Percentiles rank a stretch among this genome's conserved stretches.
Conservation (phyloP, 768 basidiomycete species). For the Amanita polypyramis region DNA sequence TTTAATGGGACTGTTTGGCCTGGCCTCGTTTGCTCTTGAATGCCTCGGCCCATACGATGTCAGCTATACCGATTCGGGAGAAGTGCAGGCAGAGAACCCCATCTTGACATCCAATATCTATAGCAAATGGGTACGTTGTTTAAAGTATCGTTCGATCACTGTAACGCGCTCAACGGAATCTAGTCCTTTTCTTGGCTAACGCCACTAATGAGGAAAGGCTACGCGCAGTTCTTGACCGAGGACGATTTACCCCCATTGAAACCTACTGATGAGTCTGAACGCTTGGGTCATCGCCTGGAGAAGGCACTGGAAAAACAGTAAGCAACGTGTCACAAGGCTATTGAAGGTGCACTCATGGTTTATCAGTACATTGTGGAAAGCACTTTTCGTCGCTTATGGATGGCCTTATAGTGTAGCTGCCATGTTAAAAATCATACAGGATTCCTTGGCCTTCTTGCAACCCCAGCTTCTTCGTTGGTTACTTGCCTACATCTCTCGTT, state of each 20-base stretch:
- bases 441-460: conserved; percentile 73
- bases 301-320: conserved; percentile 53
- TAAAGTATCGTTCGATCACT: neutral
- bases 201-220: conserved; percentile 62
- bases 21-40: conserved; percentile 55
- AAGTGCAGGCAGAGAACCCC: conserved; percentile 50
- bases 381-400: conserved; percentile 73
- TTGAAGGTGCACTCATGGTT: neutral
- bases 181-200: conserved; percentile 84
- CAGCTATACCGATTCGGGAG: conserved; percentile 16
- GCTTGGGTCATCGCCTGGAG: conserved; percentile 54
- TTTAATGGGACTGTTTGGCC: conserved; percentile 30
- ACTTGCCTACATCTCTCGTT: conserved; percentile 71
- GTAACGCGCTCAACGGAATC: neutral
- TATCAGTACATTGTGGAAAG: conserved; percentile 55
- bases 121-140: conserved; percentile 49
- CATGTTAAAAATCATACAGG: conserved; percentile 66
- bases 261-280: conserved; percentile 56
- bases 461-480: conserved; percentile 79
- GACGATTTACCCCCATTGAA: conserved; percentile 74
- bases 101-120: conserved; percentile 70
- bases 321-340: conserved; percentile 15
- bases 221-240: conserved; percentile 61
- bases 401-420: conserved; percentile 57
- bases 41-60: conserved; percentile 54